Evolutionary conservation across 2,329 filamentous ascomycete genomes (phyloP), one percentile per base, ranked within the genome.

Genomic region (Cladosporium sp.): DNA sequence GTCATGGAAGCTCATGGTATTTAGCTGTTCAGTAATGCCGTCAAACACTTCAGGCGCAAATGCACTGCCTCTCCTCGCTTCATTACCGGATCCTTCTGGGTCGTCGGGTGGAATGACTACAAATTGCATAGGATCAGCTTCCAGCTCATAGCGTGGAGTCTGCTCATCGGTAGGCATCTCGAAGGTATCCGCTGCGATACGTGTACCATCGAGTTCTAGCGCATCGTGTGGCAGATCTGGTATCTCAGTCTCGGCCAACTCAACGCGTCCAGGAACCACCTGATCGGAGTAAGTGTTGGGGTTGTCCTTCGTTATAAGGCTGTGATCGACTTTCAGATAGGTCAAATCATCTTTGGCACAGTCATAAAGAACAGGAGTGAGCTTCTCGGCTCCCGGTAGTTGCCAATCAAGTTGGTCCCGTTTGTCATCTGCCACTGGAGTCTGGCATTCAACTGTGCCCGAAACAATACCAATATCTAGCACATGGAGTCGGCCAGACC

Each of bases 251-350:
- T 71, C 65, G 12, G 58, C 64, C 11, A 71, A 57, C 28, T 72
- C 70, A 5, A 66, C 58, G 12, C 67, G 63, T 0, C 64, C 67
- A 36, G 64, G 65, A 2, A 70, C 62, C 5, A 67, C 55, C 20
- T 64, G 55, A 5, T 66, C 64, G 0, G 64, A 39, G 25, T 62
- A 59, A 8, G 28, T 36, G 1, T 57, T 39, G 0, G 73, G 72
- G 1, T 71, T 64, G 17, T 56, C 54, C 34, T 56, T 56, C 0
- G 82, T 85, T 37, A 84, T 69, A 15, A 86, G 66, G 30, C 76
- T 72, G 70, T 85, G 82, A 59, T 85, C 80, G 25, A 83, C 74
- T 40, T 83, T 76, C 11, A 86, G 67, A 65, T 83, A 84, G 2
- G 75, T 80, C 64, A 86, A 15, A 1, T 11, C 30, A 39, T 49